Base-by-base conservation (phyloP, 495 filamentous ascomycete species). In the Penicillium ucsense region DNA sequence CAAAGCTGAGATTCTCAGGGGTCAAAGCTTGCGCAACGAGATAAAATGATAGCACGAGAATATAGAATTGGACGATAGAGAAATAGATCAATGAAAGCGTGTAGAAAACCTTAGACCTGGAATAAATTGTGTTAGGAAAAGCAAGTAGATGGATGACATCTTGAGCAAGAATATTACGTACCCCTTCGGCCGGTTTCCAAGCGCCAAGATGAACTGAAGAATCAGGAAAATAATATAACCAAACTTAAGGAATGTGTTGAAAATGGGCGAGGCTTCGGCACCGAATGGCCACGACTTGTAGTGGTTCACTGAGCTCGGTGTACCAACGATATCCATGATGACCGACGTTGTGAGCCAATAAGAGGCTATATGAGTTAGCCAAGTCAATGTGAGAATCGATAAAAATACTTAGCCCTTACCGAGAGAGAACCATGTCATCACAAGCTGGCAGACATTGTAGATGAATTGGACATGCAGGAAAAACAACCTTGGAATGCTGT, bases 271-370 rank as follows among this genome's bases (percentile, higher is more conserved):
- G 31, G 76, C 87, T 3, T 60, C 72, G 54, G 83, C 77, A 38
- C 89, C 89, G 54, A 94, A 94, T 0, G 89, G 89, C 47, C 65
- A 64, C 3, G 68, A 59, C 63, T 69, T 43, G 60, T 41, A 5
- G 31, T 45, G 43, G 47, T 75, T 60, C 47, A 72, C 62, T 2
- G 61, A 51, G 38, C 61, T 64, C 54, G 79, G 82, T 8, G 60
- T 75, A 55, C 89, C 87, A 56, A 94, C 88, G 37, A 95, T 80
- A 63, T 91, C 81, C 85, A 95, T 89, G 60, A 95, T 91, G 64
- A 94, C 83, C 28, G 77, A 80, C n/a, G 86, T 95, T n/a, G 89
- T 94, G 39, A 95, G 76, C 76, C 83, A 95, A 77, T 88, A 95
- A 33, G 83, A 75, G 31, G 81, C 80, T 79, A 45, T 35, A 20